Percentiles rank a stretch among this genome's conserved stretches.
Conservation (phyloP, 768 basidiomycete genomes). For the Strobilomyces dryophilus region DNA sequence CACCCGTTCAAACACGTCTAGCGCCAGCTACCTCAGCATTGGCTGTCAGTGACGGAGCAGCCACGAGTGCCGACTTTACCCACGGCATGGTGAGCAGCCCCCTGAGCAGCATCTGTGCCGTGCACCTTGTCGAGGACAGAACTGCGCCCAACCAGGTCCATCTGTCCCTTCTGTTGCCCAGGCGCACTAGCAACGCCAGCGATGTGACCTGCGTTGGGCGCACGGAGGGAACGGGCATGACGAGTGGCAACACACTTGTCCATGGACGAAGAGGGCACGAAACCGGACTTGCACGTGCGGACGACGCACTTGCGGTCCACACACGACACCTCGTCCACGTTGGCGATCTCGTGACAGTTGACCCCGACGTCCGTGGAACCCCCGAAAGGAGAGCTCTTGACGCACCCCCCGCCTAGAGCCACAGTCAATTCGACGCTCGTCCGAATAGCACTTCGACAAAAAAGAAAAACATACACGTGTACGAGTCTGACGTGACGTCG, state of each 20-base stretch:
- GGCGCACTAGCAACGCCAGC: not conserved
- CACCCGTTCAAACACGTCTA: not conserved
- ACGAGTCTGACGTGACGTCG: slow-evolving; percentile 22
- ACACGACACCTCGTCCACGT: slow-evolving; percentile 30
- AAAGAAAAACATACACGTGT: slow-evolving; percentile 32
- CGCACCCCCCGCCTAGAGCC: slow-evolving; percentile 34
- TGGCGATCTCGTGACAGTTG: slow-evolving; percentile 31
- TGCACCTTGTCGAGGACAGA: not conserved
- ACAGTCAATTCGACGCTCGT: not conserved
- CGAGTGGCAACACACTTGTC: slow-evolving; percentile 12
- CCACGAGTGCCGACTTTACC: not conserved
- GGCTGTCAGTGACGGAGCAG: not conserved
- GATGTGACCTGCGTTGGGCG: not conserved
- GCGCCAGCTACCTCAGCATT: not conserved
- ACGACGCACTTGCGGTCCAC: slow-evolving; percentile 25
- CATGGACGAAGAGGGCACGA: slow-evolving; percentile 1
- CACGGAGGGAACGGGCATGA: not conserved
- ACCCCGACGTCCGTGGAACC: slow-evolving; percentile 16
- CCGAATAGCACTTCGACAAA: not conserved
- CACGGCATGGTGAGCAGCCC: not conserved
- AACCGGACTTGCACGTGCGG: slow-evolving; percentile 23
- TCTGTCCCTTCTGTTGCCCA: not conserved
- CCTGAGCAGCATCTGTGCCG: not conserved
- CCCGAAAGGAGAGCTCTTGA: slow-evolving; percentile 20
- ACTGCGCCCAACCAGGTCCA: not conserved